These are phyloP conservation scores for Chalaropsis ovoidea DNA, from an alignment of 2,329 filamentous ascomycete genomes.

Conservation along the genomic window DNA sequence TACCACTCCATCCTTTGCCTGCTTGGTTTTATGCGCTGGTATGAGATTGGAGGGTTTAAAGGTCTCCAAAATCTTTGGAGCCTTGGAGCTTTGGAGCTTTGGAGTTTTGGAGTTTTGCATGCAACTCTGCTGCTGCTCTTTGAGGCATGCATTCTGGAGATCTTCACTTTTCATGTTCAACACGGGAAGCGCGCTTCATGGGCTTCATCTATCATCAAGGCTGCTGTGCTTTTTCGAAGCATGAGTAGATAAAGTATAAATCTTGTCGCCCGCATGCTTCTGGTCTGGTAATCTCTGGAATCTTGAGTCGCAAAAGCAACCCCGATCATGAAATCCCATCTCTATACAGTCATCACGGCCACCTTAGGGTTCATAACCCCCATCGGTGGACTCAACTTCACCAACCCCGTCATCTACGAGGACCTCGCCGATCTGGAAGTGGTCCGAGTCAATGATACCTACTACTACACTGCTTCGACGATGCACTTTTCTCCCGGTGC, in stretches of 20 bases:
- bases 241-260: too few relatives aligned
- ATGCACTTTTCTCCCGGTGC: slow-evolving; percentile 51
- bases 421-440: slow-evolving; percentile 32
- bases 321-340: neutral
- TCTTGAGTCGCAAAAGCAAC: neutral
- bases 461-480: slow-evolving; percentile 42
- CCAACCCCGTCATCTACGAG: slow-evolving; percentile 32
- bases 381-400: neutral
- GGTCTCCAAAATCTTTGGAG: neutral
- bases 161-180: neutral
- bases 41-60: slow-evolving; percentile 7
- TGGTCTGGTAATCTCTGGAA: neutral
- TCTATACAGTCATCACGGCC: neutral
- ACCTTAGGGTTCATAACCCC: neutral
- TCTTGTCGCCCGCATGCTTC: neutral
- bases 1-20: neutral
- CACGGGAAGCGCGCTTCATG: too few relatives aligned
- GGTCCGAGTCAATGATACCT: slow-evolving; percentile 30
- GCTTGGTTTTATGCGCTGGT: neutral
- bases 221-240: too few relatives aligned
- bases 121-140: neutral
- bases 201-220: too few relatives aligned
- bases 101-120: neutral
- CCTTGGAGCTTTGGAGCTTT: neutral
- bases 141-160: neutral